Evolutionary conservation across 495 filamentous ascomycete species (phyloP).

Genomic region (Daldinia loculata): DNA sequence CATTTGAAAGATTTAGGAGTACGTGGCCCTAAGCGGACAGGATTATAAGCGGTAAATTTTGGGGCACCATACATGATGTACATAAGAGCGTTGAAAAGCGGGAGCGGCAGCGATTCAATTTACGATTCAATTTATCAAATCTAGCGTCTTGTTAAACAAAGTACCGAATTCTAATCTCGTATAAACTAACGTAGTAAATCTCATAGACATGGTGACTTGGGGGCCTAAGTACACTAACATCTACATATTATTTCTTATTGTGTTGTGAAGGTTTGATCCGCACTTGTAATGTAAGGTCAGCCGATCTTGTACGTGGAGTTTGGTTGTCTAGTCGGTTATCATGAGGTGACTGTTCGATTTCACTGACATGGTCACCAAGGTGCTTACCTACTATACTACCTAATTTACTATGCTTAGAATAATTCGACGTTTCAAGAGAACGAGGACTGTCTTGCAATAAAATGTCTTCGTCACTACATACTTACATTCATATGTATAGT

Average conservation of each 20-base stretch:
- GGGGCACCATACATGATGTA: constrained; percentile 1
- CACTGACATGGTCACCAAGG: not conserved
- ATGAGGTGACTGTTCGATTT: not conserved
- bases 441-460: no score
- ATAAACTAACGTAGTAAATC: not conserved
- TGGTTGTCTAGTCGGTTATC: not conserved
- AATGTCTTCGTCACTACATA: no score
- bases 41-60: constrained; percentile 6
- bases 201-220: not conserved
- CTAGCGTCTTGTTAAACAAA: not conserved
- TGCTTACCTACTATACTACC: not conserved
- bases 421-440: no score
- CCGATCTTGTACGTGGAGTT: not conserved
- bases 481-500: no score
- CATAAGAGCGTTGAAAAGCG: constrained; percentile 7
- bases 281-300: not conserved
- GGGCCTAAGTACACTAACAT: not conserved
- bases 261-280: not conserved
- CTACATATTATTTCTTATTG: not conserved
- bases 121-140: constrained; percentile 6
- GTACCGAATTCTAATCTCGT: not conserved
- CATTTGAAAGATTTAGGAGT: constrained; percentile 1
- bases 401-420: not conserved
- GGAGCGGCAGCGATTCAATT: constrained; percentile 9
- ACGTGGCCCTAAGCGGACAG: not conserved